Conservation (phyloP, 805 yeast genomes). For the Candida yuanshanica region DNA sequence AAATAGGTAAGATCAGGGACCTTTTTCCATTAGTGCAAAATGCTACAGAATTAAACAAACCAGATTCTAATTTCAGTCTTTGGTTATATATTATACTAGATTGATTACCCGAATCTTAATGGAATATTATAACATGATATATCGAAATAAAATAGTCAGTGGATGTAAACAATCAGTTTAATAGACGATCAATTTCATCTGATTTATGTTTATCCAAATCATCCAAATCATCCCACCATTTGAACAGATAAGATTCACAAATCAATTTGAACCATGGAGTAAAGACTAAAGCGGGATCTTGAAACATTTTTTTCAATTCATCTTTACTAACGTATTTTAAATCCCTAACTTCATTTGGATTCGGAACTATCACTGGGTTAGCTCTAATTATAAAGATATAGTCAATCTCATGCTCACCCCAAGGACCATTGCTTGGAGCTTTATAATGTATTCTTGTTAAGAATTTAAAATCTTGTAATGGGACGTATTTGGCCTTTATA, state of each 20-base stretch:
- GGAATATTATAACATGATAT: no score
- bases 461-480: conserved; percentile 66
- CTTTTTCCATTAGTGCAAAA: no score
- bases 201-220: conserved; percentile 44
- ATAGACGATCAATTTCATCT: conserved; percentile 28
- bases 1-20: no score
- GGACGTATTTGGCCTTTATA: conserved; percentile 52
- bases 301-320: conserved; percentile 72
- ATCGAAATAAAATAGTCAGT: no score
- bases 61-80: no score
- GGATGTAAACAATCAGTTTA: no score
- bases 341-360: conserved; percentile 84
- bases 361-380: conserved; percentile 44
- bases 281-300: conserved; percentile 59
- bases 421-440: conserved; percentile 73
- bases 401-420: conserved; percentile 99
- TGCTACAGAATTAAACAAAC: no score
- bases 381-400: conserved; percentile 78
- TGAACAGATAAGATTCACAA: conserved; percentile 82
- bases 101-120: no score
- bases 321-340: conserved; percentile 62
- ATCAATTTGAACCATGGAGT: conserved; percentile 99
- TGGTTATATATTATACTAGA: no score
- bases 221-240: conserved; percentile 87
- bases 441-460: conserved; percentile 92